These are phyloP conservation scores for Erysiphe neolycopersici DNA, from an alignment of 2,329 filamentous ascomycete species.

Conservation along the genomic window DNA sequence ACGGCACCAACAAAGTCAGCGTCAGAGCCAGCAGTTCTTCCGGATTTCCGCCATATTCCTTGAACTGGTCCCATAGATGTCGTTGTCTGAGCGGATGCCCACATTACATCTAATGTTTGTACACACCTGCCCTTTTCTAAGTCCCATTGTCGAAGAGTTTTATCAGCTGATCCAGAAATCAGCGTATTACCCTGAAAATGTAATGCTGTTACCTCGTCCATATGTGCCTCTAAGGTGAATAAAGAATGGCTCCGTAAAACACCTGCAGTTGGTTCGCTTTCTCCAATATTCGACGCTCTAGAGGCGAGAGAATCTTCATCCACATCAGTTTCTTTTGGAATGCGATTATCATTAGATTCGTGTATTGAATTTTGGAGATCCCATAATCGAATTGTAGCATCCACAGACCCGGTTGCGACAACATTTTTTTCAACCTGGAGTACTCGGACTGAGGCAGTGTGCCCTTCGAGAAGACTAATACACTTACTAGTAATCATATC, in stretches of 20 bases:
- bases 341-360: slow-evolving; percentile 28
- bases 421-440: slow-evolving; percentile 91
- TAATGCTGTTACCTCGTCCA: slow-evolving; percentile 82
- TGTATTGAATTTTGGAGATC: slow-evolving; percentile 77
- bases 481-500: slow-evolving; percentile 83
- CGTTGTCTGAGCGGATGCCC: slow-evolving; percentile 80
- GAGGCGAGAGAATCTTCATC: slow-evolving; percentile 46
- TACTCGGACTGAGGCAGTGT: slow-evolving; percentile 77
- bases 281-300: slow-evolving; percentile 39
- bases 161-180: slow-evolving; percentile 88
- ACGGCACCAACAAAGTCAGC: slow-evolving; percentile 87
- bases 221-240: slow-evolving; percentile 70
- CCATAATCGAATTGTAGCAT: slow-evolving; percentile 86
- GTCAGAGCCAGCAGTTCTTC: slow-evolving; percentile 33
- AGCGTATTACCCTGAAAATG: slow-evolving; percentile 74
- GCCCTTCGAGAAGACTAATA: slow-evolving; percentile 74
- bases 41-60: slow-evolving; percentile 42
- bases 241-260: slow-evolving; percentile 75
- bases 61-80: slow-evolving; percentile 36
- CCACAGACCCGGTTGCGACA: slow-evolving; percentile 78
- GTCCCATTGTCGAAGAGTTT: slow-evolving; percentile 95
- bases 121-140: slow-evolving; percentile 90
- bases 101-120: slow-evolving; percentile 90
- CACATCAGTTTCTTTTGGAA: slow-evolving; percentile 28
- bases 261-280: slow-evolving; percentile 43